Percentiles rank a stretch among this genome's conserved stretches.
These are phyloP conservation scores for Epithemia pelagica DNA, from an alignment of 108 stramenopile genomes.

Conservation along the genomic window DNA sequence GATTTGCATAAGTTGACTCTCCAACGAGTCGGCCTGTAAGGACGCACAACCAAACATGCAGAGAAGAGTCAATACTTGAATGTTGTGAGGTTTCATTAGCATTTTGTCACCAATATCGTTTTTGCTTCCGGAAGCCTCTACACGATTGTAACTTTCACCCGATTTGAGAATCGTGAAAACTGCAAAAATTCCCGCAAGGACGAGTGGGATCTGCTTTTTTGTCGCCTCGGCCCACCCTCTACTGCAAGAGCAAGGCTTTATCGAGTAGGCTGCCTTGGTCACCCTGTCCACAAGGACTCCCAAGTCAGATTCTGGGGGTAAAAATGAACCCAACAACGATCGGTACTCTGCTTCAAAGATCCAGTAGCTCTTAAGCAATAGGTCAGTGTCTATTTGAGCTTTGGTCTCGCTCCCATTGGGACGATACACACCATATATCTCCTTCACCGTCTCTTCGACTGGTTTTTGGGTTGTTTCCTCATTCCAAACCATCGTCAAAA, in stretches of 20 bases:
- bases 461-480: constrained; percentile 53
- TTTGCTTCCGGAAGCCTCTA: constrained; percentile 25
- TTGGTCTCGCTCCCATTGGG: neutral
- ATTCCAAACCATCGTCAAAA: constrained; percentile 58
- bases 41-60: neutral
- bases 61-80: constrained; percentile 9
- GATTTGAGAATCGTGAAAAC: constrained; percentile 54
- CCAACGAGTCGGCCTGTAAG: neutral
- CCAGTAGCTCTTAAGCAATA: constrained; percentile 32
- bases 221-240: constrained; percentile 19
- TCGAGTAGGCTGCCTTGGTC: neutral
- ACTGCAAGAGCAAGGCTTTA: constrained; percentile 23
- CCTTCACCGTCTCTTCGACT: constrained; percentile 36
- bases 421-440: constrained; percentile 26
- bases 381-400: constrained; percentile 22
- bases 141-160: constrained; percentile 48
- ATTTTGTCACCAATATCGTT: constrained; percentile 24
- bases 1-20: constrained; percentile 9
- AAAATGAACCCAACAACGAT: constrained; percentile 39
- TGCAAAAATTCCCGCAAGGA: constrained; percentile 48
- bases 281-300: constrained; percentile 32
- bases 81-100: constrained; percentile 11
- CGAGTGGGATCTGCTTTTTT: constrained; percentile 24
- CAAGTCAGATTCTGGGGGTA: constrained; percentile 42
- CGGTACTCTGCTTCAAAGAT: constrained; percentile 39